Conservation (phyloP, 2,329 filamentous ascomycete genomes). For the Ploettnerulaceae sp. region DNA sequence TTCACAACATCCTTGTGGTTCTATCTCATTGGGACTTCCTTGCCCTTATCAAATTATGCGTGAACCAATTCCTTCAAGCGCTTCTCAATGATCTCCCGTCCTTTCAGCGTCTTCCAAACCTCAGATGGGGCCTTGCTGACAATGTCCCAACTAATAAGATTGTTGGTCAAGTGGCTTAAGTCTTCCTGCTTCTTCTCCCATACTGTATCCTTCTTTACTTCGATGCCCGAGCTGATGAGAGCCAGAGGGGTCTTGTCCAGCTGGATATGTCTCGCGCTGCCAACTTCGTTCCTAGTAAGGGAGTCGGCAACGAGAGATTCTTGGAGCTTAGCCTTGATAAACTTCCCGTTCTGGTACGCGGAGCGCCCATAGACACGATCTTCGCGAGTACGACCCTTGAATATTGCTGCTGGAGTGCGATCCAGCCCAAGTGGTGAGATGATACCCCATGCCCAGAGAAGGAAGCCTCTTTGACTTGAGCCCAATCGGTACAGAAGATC, state of each 20-base stretch:
- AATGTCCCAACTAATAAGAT: constrained; percentile 78
- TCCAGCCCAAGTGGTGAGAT: constrained; percentile 84
- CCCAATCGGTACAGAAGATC: constrained; percentile 69
- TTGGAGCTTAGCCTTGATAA: constrained; percentile 85
- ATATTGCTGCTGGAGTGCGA: constrained; percentile 72
- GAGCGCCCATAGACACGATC: constrained; percentile 81
- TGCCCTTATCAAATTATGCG: background rate
- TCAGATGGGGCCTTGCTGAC: constrained; percentile 80
- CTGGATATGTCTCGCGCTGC: constrained; percentile 75
- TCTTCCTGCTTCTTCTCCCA: constrained; percentile 88
- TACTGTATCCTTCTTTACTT: constrained; percentile 57
- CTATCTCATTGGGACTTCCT: background rate
- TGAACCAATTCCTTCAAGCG: constrained; percentile 64
- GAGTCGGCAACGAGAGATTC: constrained; percentile 85
- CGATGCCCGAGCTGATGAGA: constrained; percentile 75
- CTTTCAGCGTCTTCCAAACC: constrained; percentile 74
- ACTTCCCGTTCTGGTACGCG: constrained; percentile 75
- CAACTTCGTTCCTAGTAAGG: constrained; percentile 77
- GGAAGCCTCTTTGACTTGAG: constrained; percentile 66
- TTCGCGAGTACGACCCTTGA: constrained; percentile 72
- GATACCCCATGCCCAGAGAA: constrained; percentile 80
- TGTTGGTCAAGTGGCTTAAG: constrained; percentile 72
- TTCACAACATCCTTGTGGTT: background rate
- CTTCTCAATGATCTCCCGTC: constrained; percentile 72
- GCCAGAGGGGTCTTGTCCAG: constrained; percentile 68